Evolutionary conservation across 805 yeast genomes (phyloP), one percentile per base, ranked within the genome.

Genomic region (Saccharomycopsis malanga): DNA sequence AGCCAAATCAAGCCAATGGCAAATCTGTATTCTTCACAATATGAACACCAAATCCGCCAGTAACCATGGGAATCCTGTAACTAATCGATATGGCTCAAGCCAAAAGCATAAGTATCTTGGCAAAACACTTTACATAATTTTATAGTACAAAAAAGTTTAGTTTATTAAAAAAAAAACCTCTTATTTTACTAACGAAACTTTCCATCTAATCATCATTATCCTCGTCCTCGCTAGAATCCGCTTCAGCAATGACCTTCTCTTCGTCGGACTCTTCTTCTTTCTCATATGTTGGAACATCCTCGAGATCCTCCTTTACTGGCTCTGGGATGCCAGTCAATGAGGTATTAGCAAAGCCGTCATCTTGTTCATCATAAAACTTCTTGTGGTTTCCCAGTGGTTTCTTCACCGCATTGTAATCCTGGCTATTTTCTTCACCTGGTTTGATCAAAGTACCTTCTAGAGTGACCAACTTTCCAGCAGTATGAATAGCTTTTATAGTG

Each of bases 381-480:
- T 51, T 51, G 36, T 51, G 54, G 4, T 22, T 15, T 10, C 23
- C 29, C 21, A 25, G 35, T 10, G 48, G 15, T 21, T 27, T 27
- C 10, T 12, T 27, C 6, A 9, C 15, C 12, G 18, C 17, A 21
- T 35, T 36, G 21, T 34, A 17, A 4, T 25, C 41, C 4, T 20
- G 15, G n/a, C 18, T 14, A 15, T 38, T 43, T 53, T 76, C 83
- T 24, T 67, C 61, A 18, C 80, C 82, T 3, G 83, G 81, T 52
- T 69, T 60, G 22, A 83, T 63, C 51, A 89, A 69, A 1, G 96
- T 81, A n/a, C 98, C 98, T 52, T 88, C 94, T 12, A 91, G 74
- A 7, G 94, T 82, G 14, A 89, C 79, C 46, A 87, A 82, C 63
- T 80, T 83, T 6, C 96, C 95, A 4, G 89, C 76, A 12, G 82